Conservation (phyloP, 495 filamentous ascomycete genomes). For the Tuber melanosporum region DNA sequence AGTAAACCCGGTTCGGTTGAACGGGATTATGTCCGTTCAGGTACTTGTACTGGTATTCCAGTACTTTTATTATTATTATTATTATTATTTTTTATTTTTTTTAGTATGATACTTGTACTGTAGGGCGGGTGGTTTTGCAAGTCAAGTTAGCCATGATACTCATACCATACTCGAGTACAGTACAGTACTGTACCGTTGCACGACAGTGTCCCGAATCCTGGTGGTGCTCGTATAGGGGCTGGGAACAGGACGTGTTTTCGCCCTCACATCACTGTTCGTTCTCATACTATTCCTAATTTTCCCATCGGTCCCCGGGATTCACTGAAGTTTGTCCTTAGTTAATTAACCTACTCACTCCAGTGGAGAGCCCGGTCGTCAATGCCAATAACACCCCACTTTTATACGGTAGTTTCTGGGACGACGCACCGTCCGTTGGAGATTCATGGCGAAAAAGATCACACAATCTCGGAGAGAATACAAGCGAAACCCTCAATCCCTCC, state of each 20-base stretch:
- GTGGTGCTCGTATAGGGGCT: neutral
- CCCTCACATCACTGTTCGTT: neutral
- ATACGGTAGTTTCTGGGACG: neutral
- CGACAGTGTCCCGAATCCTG: neutral
- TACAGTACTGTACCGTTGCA: no score
- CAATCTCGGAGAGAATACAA: neutral
- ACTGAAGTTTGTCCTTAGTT: neutral
- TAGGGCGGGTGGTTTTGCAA: neutral
- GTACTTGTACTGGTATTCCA: neutral
- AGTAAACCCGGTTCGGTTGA: neutral
- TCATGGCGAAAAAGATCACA: neutral
- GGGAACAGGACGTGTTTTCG: neutral
- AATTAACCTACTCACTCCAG: neutral
- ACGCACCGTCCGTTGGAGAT: neutral
- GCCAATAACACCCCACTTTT: neutral
- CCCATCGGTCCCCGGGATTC: neutral
- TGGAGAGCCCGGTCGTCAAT: neutral
- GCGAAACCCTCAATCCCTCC: neutral
- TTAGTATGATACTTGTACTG: neutral
- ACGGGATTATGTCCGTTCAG: neutral
- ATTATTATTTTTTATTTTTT: neutral
- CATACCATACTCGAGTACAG: no score
- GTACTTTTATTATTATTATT: no score
- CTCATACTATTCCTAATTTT: neutral
- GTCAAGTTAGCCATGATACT: neutral